Percentiles rank a stretch among this genome's conserved stretches.
Evolutionary conservation across 257 asterid genomes (phyloP).

Genomic region (Craterostigma plantagineum): DNA sequence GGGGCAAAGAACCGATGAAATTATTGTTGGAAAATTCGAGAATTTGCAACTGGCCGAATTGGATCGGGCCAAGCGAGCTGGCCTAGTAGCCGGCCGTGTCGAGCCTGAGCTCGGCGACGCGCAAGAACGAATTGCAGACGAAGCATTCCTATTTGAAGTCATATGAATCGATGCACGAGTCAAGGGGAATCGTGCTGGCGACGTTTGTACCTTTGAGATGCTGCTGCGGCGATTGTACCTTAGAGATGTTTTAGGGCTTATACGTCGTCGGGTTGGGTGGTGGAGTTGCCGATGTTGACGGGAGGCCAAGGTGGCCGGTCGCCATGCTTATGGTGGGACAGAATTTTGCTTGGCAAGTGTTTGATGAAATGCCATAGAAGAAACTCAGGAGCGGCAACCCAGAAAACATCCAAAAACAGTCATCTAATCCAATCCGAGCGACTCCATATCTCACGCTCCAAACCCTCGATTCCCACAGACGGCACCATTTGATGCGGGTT

Average conservation of each 20-base stretch:
- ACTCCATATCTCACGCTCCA: no score
- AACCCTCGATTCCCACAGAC: no score
- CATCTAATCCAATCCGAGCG: no score
- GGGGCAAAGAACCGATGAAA: constrained; percentile 43
- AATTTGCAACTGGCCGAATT: constrained; percentile 28
- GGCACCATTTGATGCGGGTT: no score
- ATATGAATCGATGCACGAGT: constrained; percentile 65
- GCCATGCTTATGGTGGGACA: no score
- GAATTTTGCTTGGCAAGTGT: no score
- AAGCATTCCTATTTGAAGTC: constrained; percentile 56
- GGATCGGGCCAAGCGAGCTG: constrained; percentile 21
- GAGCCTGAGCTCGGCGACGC: constrained; percentile 57
- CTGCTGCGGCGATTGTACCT: constrained; percentile 23
- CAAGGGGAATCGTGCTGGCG: constrained; percentile 22
- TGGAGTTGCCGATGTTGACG: constrained; percentile 11
- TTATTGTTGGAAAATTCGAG: constrained; percentile 44
- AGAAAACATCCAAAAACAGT: no score
- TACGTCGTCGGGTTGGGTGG: constrained; percentile 45
- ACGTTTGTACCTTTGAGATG: no score
- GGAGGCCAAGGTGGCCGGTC: no score
- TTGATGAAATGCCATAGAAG: no score
- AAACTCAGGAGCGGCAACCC: no score
- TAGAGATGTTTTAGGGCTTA: constrained; percentile 45
- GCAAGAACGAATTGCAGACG: constrained; percentile 31
- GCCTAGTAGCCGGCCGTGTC: constrained; percentile 61